These are phyloP conservation scores for Lasiodiplodia sp. DNA, from an alignment of 2,329 filamentous ascomycete species.

Conservation along the genomic window DNA sequence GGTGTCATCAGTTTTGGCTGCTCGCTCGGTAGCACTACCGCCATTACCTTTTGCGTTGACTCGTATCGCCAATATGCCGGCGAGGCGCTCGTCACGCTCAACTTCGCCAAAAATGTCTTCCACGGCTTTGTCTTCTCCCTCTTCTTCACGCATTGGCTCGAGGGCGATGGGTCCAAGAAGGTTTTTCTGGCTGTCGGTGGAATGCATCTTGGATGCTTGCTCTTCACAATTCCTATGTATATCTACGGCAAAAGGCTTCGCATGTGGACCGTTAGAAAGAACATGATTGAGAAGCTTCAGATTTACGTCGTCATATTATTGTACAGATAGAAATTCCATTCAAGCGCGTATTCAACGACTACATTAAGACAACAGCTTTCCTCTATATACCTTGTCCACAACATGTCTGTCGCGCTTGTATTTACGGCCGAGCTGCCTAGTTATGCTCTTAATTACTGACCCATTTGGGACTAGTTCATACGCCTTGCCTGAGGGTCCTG, in stretches of 20 bases:
- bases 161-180: conserved; percentile 73
- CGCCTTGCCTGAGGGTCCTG: too few relatives aligned
- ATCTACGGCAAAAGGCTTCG: conserved; percentile 90
- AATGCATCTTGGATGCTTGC: conserved; percentile 82
- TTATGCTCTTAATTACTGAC: too few relatives aligned
- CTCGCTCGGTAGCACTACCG: conserved; percentile 84
- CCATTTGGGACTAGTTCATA: too few relatives aligned
- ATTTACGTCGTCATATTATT: too few relatives aligned
- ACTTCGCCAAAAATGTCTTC: conserved; percentile 92
- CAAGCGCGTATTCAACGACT: too few relatives aligned
- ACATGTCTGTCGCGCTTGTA: too few relatives aligned
- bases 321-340: too few relatives aligned
- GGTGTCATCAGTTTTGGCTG: conserved; percentile 92
- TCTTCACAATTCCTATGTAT: conserved; percentile 88
- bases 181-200: conserved; percentile 84
- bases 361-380: too few relatives aligned
- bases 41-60: conserved; percentile 94
- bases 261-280: conserved; percentile 92
- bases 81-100: conserved; percentile 91
- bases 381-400: too few relatives aligned
- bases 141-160: conserved; percentile 87
- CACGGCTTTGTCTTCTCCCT: conserved; percentile 89
- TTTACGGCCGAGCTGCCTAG: too few relatives aligned
- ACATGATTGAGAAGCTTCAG: conserved; percentile 81
- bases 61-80: conserved; percentile 92